A percentile compares a stretch with the other conserved stretches of the same genome.
Evolutionary conservation across 768 basidiomycete genomes (phyloP).

Genomic region (Boletus reticulatus): DNA sequence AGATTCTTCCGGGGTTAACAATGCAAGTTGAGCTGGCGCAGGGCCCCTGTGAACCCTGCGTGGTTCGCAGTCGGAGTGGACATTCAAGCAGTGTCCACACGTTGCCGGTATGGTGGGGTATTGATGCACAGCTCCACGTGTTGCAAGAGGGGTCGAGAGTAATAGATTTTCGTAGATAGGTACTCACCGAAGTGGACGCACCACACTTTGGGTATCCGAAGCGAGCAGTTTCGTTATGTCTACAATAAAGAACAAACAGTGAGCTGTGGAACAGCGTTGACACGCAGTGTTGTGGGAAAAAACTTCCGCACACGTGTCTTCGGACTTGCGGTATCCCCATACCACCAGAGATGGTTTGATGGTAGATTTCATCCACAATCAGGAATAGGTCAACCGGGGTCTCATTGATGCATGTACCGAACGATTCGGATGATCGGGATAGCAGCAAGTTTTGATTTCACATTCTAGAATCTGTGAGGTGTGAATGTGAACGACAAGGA

Average conservation of each 20-base stretch:
- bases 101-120: constrained; percentile 10
- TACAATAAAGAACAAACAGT: not conserved
- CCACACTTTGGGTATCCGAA: not conserved
- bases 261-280: not conserved
- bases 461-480: constrained; percentile 23
- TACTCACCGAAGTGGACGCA: constrained; percentile 5
- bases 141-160: constrained; percentile 2
- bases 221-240: not conserved
- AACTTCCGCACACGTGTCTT: constrained; percentile 3
- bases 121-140: constrained; percentile 19
- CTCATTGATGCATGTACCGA: constrained; percentile 11
- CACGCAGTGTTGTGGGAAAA: not conserved
- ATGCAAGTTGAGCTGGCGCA: constrained; percentile 9
- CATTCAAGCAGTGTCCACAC: constrained; percentile 8
- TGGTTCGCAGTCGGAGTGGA: constrained; percentile 4
- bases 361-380: not conserved
- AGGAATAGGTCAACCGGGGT: constrained; percentile 16
- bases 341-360: not conserved
- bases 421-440: constrained; percentile 23
- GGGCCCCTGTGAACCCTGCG: constrained; percentile 21
- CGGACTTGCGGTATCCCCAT: not conserved
- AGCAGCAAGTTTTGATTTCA: constrained; percentile 8
- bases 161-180: not conserved
- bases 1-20: constrained; percentile 26
- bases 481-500: constrained; percentile 26